Base-by-base conservation (phyloP, 2,329 filamentous ascomycete genomes). In the Verticillium nubilum region DNA sequence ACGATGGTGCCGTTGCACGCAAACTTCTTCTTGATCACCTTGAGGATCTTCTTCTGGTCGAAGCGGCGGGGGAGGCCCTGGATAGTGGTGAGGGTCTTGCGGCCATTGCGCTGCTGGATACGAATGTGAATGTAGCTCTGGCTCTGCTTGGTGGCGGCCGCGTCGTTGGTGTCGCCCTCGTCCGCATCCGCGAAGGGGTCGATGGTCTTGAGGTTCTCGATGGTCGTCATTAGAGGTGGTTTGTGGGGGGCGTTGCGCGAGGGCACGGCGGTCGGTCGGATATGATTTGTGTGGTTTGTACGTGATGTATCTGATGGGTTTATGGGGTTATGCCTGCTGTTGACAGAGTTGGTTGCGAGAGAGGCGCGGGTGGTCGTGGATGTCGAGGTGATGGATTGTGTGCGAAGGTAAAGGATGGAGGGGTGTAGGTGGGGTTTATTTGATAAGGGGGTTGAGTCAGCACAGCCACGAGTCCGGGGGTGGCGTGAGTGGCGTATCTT, bases 1-100 rank as follows among this genome's bases (percentile, higher is more conserved):
- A 64, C 62, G 25, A 64, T 63, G 52, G 62, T 64, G 26, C 62
- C 62, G 61, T 64, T 64, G 62, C 62, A 64, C 57, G 62, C 62
- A 54, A 64, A 64, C 78, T 97, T 95, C 87, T 98, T 98, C 89
- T 98, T 98, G 85, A 98, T 97, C 80, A 96, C 93, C 85, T 97
- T 97, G 73, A 99, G 88, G 76, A 99, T 97, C 84, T 97, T 97
- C 88, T 97, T 98, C 80, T 95, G 92, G 81, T 97, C 94, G 75
- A 97, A 98, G 77, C 98, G 97, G 84, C 94, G 95, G 66, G 95
- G 94, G 71, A 99, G 88, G 79, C 95, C 95, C 86, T 98, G 94
- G 73, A 99, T 92, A 72, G 95, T 99, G 72, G 95, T 99, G 89
- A 99, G 86, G 83, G 95, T 98, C 87, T 99, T 99, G 80, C 95